Evolutionary conservation across 441 rosid genomes (phyloP).

Genomic region (Erodium chrysanthum): DNA sequence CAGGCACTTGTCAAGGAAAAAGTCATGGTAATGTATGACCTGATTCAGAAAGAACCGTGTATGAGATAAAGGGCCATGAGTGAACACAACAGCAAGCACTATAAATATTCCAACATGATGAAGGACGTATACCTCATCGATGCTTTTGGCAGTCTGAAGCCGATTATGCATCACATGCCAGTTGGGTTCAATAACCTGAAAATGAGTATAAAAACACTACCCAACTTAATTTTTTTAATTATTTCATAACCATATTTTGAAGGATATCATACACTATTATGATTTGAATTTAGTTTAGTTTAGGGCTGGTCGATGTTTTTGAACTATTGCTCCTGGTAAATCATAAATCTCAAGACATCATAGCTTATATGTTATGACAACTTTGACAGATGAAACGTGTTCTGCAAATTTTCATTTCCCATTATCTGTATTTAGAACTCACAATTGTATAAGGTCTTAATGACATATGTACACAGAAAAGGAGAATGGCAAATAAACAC

Average conservation of each 20-base stretch:
- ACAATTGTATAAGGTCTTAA: neutral
- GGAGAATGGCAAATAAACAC: too few species aligned
- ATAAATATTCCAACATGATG: constrained; percentile 1
- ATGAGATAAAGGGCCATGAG: constrained; percentile 2
- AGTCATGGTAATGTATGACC: constrained; percentile 84
- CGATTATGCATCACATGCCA: constrained; percentile 81
- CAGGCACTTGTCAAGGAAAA: constrained; percentile 83
- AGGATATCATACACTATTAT: neutral
- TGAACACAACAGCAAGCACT: neutral
- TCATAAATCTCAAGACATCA: neutral
- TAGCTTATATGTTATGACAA: neutral
- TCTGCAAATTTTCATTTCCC: neutral
- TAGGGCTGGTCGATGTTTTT: neutral
- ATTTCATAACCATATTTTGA: neutral
- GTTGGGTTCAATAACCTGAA: constrained; percentile 95
- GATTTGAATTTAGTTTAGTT: neutral
- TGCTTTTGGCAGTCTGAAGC: constrained; percentile 68
- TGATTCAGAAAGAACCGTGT: constrained; percentile 29
- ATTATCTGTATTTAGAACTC: neutral
- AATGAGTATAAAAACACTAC: constrained; percentile 2
- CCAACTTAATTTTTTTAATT: neutral
- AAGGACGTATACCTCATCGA: constrained; percentile 70
- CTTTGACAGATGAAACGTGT: neutral
- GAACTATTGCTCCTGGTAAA: neutral
- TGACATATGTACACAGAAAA: neutral